phyloP scores from a whole-genome alignment of 176 grass and related monocot species.

The Phoenix dactylifera region DNA sequence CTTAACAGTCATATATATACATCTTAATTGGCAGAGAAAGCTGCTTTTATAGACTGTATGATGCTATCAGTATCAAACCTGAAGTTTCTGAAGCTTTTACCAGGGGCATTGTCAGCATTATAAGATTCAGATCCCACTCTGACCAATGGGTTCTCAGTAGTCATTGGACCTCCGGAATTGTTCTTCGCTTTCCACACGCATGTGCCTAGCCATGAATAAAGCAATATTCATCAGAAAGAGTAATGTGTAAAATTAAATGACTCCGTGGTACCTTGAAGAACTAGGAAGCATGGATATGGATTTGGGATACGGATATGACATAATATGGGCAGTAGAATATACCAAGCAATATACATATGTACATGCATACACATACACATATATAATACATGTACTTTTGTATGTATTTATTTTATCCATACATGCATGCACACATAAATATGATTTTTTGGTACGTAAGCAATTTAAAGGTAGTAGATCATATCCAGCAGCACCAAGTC shows the following conservation, averaged over 20 bases:
- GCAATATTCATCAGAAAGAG: neutral
- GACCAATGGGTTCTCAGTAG: constrained; percentile 32
- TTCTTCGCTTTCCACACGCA: constrained; percentile 68
- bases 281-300: neutral
- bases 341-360: too few species aligned
- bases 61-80: constrained; percentile 60
- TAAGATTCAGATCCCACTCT: constrained; percentile 34
- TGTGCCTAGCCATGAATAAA: constrained; percentile 20
- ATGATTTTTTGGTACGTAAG: too few species aligned
- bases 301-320: too few species aligned
- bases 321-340: too few species aligned
- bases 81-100: constrained; percentile 87
- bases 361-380: too few species aligned
- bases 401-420: too few species aligned
- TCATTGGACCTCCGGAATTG: constrained; percentile 17
- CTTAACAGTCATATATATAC: neutral
- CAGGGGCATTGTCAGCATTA: constrained; percentile 48
- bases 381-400: too few species aligned
- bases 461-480: too few species aligned
- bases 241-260: neutral
- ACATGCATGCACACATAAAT: too few species aligned
- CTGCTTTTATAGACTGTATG: constrained; percentile 61
- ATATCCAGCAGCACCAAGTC: too few species aligned
- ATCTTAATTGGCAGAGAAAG: constrained; percentile 39
- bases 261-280: neutral